Percentiles rank a stretch among this genome's conserved stretches.
phyloP scores from a whole-genome alignment of 768 basidiomycete species.

The Termitomyces sp. region DNA sequence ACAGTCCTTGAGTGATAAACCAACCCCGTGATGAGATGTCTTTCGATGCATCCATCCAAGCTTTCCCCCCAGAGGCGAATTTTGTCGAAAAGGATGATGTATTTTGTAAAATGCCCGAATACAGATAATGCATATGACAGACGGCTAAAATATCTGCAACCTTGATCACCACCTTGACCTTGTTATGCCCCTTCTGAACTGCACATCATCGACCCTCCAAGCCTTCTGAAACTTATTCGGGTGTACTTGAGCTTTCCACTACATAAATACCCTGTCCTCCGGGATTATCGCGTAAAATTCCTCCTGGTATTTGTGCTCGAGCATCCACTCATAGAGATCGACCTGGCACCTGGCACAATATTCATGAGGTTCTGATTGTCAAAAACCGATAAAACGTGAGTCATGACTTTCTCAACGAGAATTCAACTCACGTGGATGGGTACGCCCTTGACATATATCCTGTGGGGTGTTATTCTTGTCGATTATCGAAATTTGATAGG shows the following conservation, averaged over 20 bases:
- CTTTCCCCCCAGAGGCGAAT: neutral
- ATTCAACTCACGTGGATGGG: slow-evolving; percentile 20
- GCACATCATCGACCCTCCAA: slow-evolving; percentile 33
- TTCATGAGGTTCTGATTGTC: slow-evolving; percentile 28
- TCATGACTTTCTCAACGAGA: neutral
- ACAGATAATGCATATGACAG: neutral
- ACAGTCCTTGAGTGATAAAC: too few species aligned
- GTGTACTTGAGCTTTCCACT: slow-evolving; percentile 39
- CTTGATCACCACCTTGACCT: slow-evolving; percentile 20
- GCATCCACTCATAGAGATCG: slow-evolving; percentile 28
- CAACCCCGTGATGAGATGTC: too few species aligned
- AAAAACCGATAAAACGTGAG: neutral
- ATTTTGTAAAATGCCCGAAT: neutral
- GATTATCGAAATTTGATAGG: neutral
- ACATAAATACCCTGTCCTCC: slow-evolving; percentile 26
- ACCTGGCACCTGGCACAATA: slow-evolving; percentile 33
- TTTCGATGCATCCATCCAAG: neutral
- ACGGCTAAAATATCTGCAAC: slow-evolving; percentile 15
- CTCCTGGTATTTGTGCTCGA: slow-evolving; percentile 27
- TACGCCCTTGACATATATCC: slow-evolving; percentile 19
- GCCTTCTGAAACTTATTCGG: slow-evolving; percentile 38
- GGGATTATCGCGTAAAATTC: slow-evolving; percentile 38
- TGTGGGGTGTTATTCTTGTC: neutral
- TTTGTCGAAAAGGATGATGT: too few species aligned
- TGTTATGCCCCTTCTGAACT: slow-evolving; percentile 21